A percentile compares a stretch with the other conserved stretches of the same genome.
Conservation (phyloP, 2,329 filamentous ascomycete species). For the Basipetospora chlamydospora region DNA sequence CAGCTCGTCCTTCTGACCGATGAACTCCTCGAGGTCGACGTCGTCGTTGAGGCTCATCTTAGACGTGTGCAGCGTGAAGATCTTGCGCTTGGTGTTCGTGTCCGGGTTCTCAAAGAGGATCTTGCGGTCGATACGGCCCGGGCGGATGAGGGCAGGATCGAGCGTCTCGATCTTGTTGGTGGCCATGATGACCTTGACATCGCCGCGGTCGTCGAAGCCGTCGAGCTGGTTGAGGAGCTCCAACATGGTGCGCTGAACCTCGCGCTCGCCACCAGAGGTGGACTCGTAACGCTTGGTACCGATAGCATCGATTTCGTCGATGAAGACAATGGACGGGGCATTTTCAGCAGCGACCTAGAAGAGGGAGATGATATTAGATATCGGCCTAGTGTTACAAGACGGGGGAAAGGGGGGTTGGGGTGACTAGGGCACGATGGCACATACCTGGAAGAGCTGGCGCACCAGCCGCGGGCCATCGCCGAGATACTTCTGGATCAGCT, state of each 20-base stretch:
- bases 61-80: slow-evolving; percentile 92
- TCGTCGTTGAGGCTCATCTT: slow-evolving; percentile 97
- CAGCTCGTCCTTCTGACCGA: slow-evolving; percentile 94
- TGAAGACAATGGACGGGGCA: slow-evolving; percentile 93
- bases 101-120: slow-evolving; percentile 59
- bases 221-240: slow-evolving; percentile 97
- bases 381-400: too few relatives aligned
- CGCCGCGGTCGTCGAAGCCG: slow-evolving; percentile 94
- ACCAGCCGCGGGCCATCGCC: slow-evolving; percentile 91
- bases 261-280: slow-evolving; percentile 88
- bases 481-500: slow-evolving; percentile 96
- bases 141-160: slow-evolving; percentile 88
- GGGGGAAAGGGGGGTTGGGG: too few relatives aligned
- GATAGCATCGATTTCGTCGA: slow-evolving; percentile 97
- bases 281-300: slow-evolving; percentile 98
- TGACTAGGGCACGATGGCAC: slow-evolving; percentile 8
- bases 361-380: not conserved
- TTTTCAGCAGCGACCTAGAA: slow-evolving; percentile 78
- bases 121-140: slow-evolving; percentile 96
- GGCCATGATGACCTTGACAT: slow-evolving; percentile 99
- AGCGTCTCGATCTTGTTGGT: slow-evolving; percentile 99
- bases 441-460: slow-evolving; percentile 81
- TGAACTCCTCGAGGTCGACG: slow-evolving; percentile 97
- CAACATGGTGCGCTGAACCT: slow-evolving; percentile 97
- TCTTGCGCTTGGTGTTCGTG: slow-evolving; percentile 93